Percentiles rank a stretch among this genome's conserved stretches.
Conservation (phyloP, 2,329 filamentous ascomycete species). For the Calonectria crousiana region DNA sequence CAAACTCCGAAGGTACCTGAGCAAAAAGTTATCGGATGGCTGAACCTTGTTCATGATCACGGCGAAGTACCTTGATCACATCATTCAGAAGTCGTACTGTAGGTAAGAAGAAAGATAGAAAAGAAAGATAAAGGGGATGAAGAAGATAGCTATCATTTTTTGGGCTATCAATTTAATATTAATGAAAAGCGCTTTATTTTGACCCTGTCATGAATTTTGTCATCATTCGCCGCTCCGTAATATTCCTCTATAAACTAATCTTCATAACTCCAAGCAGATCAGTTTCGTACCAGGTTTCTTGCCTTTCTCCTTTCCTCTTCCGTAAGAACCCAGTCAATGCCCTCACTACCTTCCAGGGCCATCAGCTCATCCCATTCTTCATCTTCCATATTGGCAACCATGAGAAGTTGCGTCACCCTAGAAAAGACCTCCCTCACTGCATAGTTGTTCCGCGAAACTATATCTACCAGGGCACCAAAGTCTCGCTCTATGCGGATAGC, state of each 20-base stretch:
- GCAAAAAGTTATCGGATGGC: neutral
- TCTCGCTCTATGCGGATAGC: constrained; percentile 88
- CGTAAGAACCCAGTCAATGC: constrained; percentile 78
- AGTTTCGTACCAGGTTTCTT: constrained; percentile 71
- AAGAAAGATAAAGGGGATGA: too few relatives aligned
- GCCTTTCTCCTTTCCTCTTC: constrained; percentile 81
- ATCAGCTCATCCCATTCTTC: constrained; percentile 90
- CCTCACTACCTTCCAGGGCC: constrained; percentile 66
- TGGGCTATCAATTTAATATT: neutral
- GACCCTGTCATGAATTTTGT: constrained; percentile 11
- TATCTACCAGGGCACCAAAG: constrained; percentile 78
- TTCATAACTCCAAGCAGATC: constrained; percentile 22
- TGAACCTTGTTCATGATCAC: neutral
- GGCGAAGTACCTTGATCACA: too few relatives aligned
- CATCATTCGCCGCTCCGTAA: constrained; percentile 27
- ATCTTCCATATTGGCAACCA: constrained; percentile 94
- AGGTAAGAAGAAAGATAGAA: neutral
- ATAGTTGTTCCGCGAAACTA: constrained; percentile 79
- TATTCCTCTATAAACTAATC: constrained; percentile 21
- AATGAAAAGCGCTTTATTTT: neutral
- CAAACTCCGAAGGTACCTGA: neutral
- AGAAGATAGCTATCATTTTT: too few relatives aligned
- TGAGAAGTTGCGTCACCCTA: constrained; percentile 81
- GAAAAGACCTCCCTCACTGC: constrained; percentile 82
- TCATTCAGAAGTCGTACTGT: neutral